phyloP scores from a whole-genome alignment of 768 basidiomycete species.

The Psilocybe subaeruginosa region DNA sequence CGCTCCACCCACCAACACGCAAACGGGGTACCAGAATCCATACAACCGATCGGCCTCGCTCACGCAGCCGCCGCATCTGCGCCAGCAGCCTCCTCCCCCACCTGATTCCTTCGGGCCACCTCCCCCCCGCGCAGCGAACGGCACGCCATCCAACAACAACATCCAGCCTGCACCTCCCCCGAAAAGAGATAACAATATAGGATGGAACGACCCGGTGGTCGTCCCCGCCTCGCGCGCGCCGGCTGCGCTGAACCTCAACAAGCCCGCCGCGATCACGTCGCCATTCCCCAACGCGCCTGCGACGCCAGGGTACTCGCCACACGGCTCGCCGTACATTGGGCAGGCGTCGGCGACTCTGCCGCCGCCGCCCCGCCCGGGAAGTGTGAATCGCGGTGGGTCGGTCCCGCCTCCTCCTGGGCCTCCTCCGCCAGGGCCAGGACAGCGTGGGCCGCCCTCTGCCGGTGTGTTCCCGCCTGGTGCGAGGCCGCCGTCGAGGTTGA shows the following conservation, averaged over 20 bases:
- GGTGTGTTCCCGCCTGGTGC: conserved; percentile 28
- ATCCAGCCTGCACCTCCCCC: conserved; percentile 46
- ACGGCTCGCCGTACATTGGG: conserved; percentile 47
- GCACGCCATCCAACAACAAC: conserved; percentile 24
- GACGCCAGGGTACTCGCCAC: conserved; percentile 47
- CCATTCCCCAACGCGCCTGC: conserved; percentile 80
- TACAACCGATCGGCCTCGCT: conserved; percentile 22
- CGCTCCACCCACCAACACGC: conserved; percentile 25
- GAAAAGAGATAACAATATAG: conserved; percentile 67
- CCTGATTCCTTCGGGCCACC: conserved; percentile 37
- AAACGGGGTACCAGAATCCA: neutral
- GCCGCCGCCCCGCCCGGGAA: conserved; percentile 67
- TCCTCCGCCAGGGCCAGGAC: conserved; percentile 35
- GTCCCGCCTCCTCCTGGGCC: conserved; percentile 39
- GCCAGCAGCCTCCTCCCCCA: conserved; percentile 34
- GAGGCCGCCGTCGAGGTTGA: conserved; percentile 38
- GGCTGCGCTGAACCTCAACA: conserved; percentile 46
- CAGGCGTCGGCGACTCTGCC: conserved; percentile 54
- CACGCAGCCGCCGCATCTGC: conserved; percentile 44
- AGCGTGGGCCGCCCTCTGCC: conserved; percentile 28
- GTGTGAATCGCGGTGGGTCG: conserved; percentile 48
- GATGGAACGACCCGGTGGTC: conserved; percentile 88
- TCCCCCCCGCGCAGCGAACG: conserved; percentile 42
- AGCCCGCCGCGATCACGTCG: conserved; percentile 76
- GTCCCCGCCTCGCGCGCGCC: conserved; percentile 53